These are phyloP conservation scores for Lophium mytilinum DNA, from an alignment of 495 filamentous ascomycete species.

Conservation along the genomic window DNA sequence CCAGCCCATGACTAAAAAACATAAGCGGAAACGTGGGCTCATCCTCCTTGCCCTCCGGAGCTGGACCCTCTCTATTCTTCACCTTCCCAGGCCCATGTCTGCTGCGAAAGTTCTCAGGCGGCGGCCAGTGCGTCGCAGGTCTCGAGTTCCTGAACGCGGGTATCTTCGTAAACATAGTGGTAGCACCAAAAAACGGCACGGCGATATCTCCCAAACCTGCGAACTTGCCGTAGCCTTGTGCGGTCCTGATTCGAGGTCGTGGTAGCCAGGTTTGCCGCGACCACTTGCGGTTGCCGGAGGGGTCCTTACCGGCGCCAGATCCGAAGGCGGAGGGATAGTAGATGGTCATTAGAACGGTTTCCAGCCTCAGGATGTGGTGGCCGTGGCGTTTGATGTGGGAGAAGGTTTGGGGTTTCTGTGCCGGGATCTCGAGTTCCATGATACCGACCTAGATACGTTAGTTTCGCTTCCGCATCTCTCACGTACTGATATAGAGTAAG, in stretches of 20 bases:
- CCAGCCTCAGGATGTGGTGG: slow-evolving; percentile 31
- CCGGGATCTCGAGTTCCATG: slow-evolving; percentile 39
- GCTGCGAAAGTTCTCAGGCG: slow-evolving; percentile 20
- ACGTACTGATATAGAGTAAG: not conserved
- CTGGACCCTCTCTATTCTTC: slow-evolving; percentile 25
- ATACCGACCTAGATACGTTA: slow-evolving; percentile 24
- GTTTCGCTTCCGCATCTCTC: not conserved
- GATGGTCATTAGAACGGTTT: slow-evolving; percentile 36
- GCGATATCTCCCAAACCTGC: slow-evolving; percentile 38
- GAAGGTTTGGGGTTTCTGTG: slow-evolving; percentile 27
- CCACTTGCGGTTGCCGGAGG: slow-evolving; percentile 30
- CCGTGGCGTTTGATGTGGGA: slow-evolving; percentile 33
- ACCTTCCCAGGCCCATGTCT: slow-evolving; percentile 19
- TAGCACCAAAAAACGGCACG: slow-evolving; percentile 40
- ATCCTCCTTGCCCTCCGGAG: slow-evolving; percentile 24
- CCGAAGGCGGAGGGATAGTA: slow-evolving; percentile 33
- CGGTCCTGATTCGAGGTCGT: slow-evolving; percentile 39
- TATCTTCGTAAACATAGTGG: slow-evolving; percentile 49
- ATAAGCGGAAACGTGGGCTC: slow-evolving; percentile 37
- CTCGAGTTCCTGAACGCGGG: slow-evolving; percentile 48
- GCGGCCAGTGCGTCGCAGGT: slow-evolving; percentile 38
- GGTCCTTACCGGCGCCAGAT: slow-evolving; percentile 12
- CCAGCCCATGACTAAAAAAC: slow-evolving; percentile 41
- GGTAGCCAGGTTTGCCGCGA: slow-evolving; percentile 48
- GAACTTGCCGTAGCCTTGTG: slow-evolving; percentile 48